Evolutionary conservation across 2,329 filamentous ascomycete species (phyloP), one percentile per base, ranked within the genome.

Genomic region (Phyllosticta ampelicida): DNA sequence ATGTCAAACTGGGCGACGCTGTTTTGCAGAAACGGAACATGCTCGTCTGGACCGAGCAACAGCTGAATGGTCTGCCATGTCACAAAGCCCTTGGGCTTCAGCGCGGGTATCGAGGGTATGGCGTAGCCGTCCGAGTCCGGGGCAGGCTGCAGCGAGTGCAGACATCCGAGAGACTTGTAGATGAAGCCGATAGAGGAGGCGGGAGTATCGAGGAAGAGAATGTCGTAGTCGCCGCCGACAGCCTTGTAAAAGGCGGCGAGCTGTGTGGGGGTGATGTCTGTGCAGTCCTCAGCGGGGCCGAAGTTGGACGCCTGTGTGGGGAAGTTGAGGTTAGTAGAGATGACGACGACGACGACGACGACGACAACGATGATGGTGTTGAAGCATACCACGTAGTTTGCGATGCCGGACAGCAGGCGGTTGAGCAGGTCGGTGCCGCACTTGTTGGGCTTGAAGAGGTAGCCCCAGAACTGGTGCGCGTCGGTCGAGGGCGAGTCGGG

Each of bases 51-150:
- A 1, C 86, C 88, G 1, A 97, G 80, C 36, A 97, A 77, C 20
- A 96, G 80, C 74, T 97, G 90, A 58, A 97, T 87, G 0, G 89
- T 90, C 75, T 96, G 87, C 92, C 92, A 99, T 70, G 89, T 85
- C 50, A 92, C 88, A 71, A 95, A 99, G 48, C 94, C 94, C 66
- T 84, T 82, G 0, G 81, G 78, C 36, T 92, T 95, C 58, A 99
- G 75, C 13, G 90, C 89, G 0, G 94, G 94, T 49, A 96, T 81
- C 0, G 81, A 84, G 0, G 92, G 94, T 0, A 85, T 77, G 3
- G 80, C 81, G 69, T 88, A 96, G 62, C 89, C 82, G 65, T 85
- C 80, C 52, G 71, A 69, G 48, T 83, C 81, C 53, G 72, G 71
- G 1, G 83, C 82, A 0, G 89, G 89, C 64, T 95, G 88, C 26